Base-by-base conservation (phyloP, 768 basidiomycete genomes). In the Tylopilus felleus region DNA sequence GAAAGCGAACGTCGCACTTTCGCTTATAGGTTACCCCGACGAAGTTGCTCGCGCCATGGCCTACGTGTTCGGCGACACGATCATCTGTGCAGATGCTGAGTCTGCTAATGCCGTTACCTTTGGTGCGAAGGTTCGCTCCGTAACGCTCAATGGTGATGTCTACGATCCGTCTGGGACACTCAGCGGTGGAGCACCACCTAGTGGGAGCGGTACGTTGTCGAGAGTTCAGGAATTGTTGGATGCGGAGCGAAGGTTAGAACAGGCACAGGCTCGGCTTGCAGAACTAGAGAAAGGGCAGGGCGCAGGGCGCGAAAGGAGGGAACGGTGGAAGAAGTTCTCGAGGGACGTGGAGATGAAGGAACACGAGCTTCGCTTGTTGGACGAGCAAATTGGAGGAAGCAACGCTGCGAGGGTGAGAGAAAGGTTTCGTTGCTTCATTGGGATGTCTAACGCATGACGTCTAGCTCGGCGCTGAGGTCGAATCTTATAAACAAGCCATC, bases 161-260 rank as follows among this genome's bases (percentile, higher is more conserved):
- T 98, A 99, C 69, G 97, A 99, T 58, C 96, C 97, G 2, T 88
- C 89, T 8, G 96, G 96, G 8, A 95, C 90, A 0, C 81, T 99
- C 19, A 91, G 86, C 19, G 97, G 97, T 6, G 97, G 97, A 1
- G 82, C 93, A 1, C 85, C 93, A 0, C 91, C 94, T 0, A 86
- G 75, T 56, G 77, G 84, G 22, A 84, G 79, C 29, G 88, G 90
- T 2, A 75, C 87, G 4, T 75, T 98, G 17, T 73, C 96, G 47
- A 84, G 85, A 59, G 93, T 94, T 0, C 93, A 96, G 66, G 86
- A 93, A 65, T 72, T 98, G 38, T 70, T 88, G 25, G 81, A 79
- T 9, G 78, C 86, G 5, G 92, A 94, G 64, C 70, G 67, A 31
- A 78, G 77, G 57, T 71, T 93, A 4, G 69, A 71, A 0, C 75